Evolutionary conservation across 2,329 filamentous ascomycete species (phyloP), one percentile per base, ranked within the genome.

Genomic region (Orbilia quercus): DNA sequence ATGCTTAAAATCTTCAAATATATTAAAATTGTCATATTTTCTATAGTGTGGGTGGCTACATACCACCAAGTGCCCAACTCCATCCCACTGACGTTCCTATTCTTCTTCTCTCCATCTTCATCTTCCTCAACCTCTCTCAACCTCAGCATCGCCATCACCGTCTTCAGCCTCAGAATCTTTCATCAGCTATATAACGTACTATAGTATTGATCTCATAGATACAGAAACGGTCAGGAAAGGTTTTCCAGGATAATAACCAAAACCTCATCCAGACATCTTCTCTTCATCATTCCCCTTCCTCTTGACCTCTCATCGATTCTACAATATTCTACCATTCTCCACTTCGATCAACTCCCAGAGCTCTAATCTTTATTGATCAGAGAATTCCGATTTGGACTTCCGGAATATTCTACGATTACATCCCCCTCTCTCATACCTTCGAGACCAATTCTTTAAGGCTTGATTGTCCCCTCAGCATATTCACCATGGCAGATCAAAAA

Each of bases 181-280:
- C 57, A 12, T 16, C 44, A 42, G 20, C 42, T n/a, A 38, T 25
- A 42, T 7, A 7, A 51, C 16, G 28, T 51, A 50, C 34, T 28
- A 31, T 36, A n/a, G 2, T 20, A 44, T 28, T 31, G 28, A 31
- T 28, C 22, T 45, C 38, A 47, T 11, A 6, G 7, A 2, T 4
- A 38, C n/a, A n/a, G n/a, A 22, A 28, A 64, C 51, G 34, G 48
- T 58, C 67, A 47, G 25, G 25, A 51, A 66, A n/a, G 16, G 40
- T 42, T 42, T 38, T 53, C 48, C 58, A 65, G 67, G 59, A 72
- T 65, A 72, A 50, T 72, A 53, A 51, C 67, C 59, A 64, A 42
- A 54, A 47, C 34, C 36, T 47, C 64, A 44, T 59, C 47, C n/a
- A 59, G 59, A 38, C 23, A 51, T 36, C 38, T 58, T 48, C 31